These are phyloP conservation scores for Hyaloperonospora arabidopsidis DNA, from an alignment of 352 stramenopile species.

Conservation along the genomic window DNA sequence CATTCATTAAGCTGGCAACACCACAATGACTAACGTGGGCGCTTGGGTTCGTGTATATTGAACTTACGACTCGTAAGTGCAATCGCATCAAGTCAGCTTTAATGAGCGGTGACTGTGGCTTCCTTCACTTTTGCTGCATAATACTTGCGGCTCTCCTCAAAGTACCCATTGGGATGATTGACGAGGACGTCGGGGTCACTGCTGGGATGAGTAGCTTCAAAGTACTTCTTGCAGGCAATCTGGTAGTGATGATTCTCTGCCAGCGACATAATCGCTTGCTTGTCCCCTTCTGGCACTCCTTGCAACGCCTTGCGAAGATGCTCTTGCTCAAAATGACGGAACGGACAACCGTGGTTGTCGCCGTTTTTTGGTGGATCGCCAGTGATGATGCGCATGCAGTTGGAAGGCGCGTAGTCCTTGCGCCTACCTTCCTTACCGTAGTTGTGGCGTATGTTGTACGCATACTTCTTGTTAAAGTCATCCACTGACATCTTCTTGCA, in stretches of 20 bases:
- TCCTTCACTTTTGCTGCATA: conserved; percentile 77
- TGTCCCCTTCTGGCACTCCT: conserved; percentile 71
- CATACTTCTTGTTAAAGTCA: conserved; percentile 98
- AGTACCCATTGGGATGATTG: conserved; percentile 99
- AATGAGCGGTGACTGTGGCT: conserved; percentile 39
- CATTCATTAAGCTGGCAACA: no score
- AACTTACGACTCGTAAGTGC: no score
- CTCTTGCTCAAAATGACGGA: conserved; percentile 92
- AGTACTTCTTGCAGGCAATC: conserved; percentile 97
- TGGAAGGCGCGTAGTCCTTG: conserved; percentile 94
- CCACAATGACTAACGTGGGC: no score
- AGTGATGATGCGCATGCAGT: conserved; percentile 97
- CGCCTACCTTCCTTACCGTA: conserved; percentile 99
- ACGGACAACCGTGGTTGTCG: conserved; percentile 98
- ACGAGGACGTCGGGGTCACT: conserved; percentile 87
- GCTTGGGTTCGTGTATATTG: no score
- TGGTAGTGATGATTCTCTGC: conserved; percentile 93
- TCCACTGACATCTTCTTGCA: conserved; percentile 93
- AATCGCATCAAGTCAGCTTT: conserved; percentile 3
- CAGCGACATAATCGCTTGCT: conserved; percentile 89
- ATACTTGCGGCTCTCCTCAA: conserved; percentile 92
- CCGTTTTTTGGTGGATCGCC: conserved; percentile 87
- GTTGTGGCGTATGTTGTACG: conserved; percentile 98
- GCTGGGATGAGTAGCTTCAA: conserved; percentile 90
- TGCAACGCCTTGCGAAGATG: conserved; percentile 87